A percentile compares a stretch with the other conserved stretches of the same genome.
Conservation (phyloP, 202 grass and related monocot species). For the Brachypodium distachyon region DNA sequence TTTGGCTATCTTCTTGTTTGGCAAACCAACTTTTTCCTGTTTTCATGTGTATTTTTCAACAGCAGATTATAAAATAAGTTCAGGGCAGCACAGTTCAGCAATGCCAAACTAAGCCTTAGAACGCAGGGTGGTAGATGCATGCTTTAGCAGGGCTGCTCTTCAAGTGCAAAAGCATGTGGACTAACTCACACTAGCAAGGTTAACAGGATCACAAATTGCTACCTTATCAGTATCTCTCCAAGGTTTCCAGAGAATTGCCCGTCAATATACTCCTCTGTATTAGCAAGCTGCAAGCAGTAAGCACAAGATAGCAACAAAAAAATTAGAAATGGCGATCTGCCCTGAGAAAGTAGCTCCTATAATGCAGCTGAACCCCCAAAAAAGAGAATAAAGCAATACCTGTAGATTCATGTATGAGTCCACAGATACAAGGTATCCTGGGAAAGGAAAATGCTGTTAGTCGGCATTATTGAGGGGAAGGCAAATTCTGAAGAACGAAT, state of each 20-base stretch:
- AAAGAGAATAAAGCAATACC: constrained; percentile 29
- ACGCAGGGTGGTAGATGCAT: not conserved
- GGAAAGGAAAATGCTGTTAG: not conserved
- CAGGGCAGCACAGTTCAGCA: no score
- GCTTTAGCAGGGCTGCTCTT: not conserved
- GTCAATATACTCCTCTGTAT: constrained; percentile 86
- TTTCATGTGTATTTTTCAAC: no score
- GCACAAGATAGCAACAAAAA: not conserved
- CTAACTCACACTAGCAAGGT: not conserved
- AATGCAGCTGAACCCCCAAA: not conserved
- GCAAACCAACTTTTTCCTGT: no score
- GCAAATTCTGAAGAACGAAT: not conserved
- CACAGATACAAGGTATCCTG: constrained; percentile 82
- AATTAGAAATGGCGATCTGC: not conserved
- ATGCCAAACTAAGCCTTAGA: no score
- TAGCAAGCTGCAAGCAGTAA: constrained; percentile 46
- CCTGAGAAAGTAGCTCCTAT: not conserved
- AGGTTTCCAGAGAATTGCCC: constrained; percentile 73
- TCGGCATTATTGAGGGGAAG: not conserved
- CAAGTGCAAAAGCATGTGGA: not conserved
- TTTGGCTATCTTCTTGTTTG: no score
- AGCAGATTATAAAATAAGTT: no score
- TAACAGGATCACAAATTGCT: not conserved
- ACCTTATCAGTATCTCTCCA: constrained; percentile 87
- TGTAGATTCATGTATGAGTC: constrained; percentile 94